These are phyloP conservation scores for Pythium inflatum DNA, from an alignment of 352 stramenopile species.

Conservation along the genomic window DNA sequence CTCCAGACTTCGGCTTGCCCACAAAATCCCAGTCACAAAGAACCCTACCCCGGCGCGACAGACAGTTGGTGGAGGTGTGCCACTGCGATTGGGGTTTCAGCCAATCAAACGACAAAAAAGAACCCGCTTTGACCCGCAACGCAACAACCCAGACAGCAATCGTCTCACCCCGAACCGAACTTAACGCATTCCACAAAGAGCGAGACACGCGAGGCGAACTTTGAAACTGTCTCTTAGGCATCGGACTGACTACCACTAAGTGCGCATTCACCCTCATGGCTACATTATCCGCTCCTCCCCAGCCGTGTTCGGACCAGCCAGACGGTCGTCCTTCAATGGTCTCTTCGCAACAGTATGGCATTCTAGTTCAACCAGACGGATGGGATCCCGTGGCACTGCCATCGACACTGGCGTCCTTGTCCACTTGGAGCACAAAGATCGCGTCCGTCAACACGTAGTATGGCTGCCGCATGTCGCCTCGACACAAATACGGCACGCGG, in stretches of 20 bases:
- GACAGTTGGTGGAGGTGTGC: conserved; percentile 21
- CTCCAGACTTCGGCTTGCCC: too few species aligned
- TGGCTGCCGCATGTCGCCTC: conserved; percentile 72
- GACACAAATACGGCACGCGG: conserved; percentile 83
- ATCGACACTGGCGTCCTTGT: conserved; percentile 23
- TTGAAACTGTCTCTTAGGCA: neutral
- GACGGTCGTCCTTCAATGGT: neutral
- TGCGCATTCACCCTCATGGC: conserved; percentile 17
- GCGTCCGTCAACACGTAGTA: conserved; percentile 88
- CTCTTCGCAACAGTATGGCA: too few species aligned
- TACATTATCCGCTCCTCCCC: conserved; percentile 5
- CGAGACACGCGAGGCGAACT: neutral
- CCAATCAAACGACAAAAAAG: conserved; percentile 31
- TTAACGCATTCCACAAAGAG: conserved; percentile 4
- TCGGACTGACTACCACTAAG: neutral
- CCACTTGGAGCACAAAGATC: conserved; percentile 79
- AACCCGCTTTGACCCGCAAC: conserved; percentile 13
- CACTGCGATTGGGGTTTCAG: conserved; percentile 20
- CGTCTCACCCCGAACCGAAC: conserved; percentile 20
- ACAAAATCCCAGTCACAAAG: too few species aligned
- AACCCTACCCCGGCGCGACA: conserved; percentile 25
- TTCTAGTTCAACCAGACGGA: neutral
- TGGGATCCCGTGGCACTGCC: neutral
- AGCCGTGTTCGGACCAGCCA: neutral
- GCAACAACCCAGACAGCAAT: conserved; percentile 19